phyloP scores from a whole-genome alignment of 1,139 yeast genomes.

The Tardiomyces depauwii region DNA sequence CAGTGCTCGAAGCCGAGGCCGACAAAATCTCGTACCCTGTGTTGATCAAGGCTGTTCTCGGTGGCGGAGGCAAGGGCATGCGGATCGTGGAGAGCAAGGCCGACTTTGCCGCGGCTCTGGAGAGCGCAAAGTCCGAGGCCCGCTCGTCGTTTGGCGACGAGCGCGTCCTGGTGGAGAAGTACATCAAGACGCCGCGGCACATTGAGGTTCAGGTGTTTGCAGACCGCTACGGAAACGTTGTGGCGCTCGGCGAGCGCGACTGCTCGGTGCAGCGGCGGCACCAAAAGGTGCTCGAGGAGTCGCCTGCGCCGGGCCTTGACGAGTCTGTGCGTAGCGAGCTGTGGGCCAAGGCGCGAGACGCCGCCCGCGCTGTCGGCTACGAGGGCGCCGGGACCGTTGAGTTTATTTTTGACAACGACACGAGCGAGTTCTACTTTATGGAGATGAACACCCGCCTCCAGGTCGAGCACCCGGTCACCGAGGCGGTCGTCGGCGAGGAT shows the following conservation, averaged over 20 bases:
- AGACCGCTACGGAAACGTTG: constrained; percentile 33
- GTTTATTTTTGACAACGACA: constrained; percentile 47
- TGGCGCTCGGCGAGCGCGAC: constrained; percentile 38
- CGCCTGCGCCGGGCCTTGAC: constrained; percentile 52
- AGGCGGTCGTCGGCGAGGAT: constrained; percentile 88
- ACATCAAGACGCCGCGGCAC: constrained; percentile 34
- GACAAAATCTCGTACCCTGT: constrained; percentile 35
- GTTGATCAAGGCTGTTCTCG: constrained; percentile 39
- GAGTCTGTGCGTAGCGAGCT: constrained; percentile 52
- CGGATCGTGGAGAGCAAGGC: constrained; percentile 28
- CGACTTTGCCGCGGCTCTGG: constrained; percentile 28
- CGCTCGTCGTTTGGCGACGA: constrained; percentile 32
- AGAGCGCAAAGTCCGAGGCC: constrained; percentile 34
- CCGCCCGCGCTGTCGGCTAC: constrained; percentile 44
- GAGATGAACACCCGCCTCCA: constrained; percentile 55
- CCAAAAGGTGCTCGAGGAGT: constrained; percentile 39
- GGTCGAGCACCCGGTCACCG: constrained; percentile 55
- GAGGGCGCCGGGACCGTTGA: constrained; percentile 58
- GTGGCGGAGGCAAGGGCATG: constrained; percentile 45
- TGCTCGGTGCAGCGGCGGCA: constrained; percentile 40
- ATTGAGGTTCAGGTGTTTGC: constrained; percentile 39
- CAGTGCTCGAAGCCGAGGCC: constrained; percentile 27
- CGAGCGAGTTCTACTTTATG: constrained; percentile 46
- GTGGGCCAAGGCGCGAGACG: constrained; percentile 47
- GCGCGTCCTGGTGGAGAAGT: constrained; percentile 36